Evolutionary conservation across 176 grass and related monocot species (phyloP), one percentile per base, ranked within the genome.

Genomic region (Tillandsia fasciculata): DNA sequence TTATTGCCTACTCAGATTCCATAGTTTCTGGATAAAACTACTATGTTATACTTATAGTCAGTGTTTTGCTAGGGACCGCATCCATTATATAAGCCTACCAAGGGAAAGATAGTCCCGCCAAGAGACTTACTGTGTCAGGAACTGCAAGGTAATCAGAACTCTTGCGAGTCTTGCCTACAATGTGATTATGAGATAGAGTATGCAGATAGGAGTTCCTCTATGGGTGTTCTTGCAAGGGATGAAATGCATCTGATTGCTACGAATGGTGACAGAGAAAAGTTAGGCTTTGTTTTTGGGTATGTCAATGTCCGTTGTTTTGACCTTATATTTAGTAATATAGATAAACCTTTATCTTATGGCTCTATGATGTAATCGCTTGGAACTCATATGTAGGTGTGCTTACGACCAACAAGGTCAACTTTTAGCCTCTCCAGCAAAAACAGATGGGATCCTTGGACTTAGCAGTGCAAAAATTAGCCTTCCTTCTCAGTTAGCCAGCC

Each of bases 321-420:
- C 67, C 50, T 74, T 28, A 63, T n/a, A 15, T 64, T 47, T 59
- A 49, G 66, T 70, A 53, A 63, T 27, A 3, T 12, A 27, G 17
- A 3, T 72, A 18, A 57, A 64, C 23, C 54, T 66, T 47, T 67
- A 8, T 50, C 1, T 6, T 20, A 78, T 42, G 69, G 51, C 52
- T 78, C 10, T 58, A 74, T 66, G 59, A 42, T 71, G 15, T 54
- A 2, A 64, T 51, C 26, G 1, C 33, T 70, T 70, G 51, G 18
- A 51, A 70, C n/a, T 52, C 27, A 27, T 57, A 74, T 78, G n/a
- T 51, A 99, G 94, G 74, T 99, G 94, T 80, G 90, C 79, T 26
- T 86, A 99, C 72, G 84, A 93, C 53, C 94, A 99, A n/a, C 84
- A 79, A 88, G 94, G 90, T 52, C 77, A 80, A 65, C 80, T 93